phyloP scores from a whole-genome alignment of 208 protist species.

The Leishmania tarentolae region DNA sequence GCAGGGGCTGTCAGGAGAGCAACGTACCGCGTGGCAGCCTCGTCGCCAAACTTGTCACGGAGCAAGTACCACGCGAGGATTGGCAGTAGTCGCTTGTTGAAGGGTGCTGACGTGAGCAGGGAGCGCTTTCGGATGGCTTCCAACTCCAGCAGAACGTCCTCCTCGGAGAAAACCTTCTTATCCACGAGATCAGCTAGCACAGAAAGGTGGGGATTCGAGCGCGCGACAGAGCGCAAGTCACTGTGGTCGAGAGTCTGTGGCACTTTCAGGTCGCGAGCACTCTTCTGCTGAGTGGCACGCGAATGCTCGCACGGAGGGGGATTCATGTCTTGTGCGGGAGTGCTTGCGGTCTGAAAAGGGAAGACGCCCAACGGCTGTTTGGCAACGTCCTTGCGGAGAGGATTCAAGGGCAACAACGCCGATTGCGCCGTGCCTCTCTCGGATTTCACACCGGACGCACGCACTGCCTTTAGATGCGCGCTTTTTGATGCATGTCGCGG shows the following conservation, averaged over 20 bases:
- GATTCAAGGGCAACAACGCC: conserved; percentile 4
- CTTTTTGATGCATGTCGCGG: neutral
- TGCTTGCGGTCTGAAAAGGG: conserved; percentile 5
- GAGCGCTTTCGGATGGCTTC: conserved; percentile 55
- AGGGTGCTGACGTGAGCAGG: conserved; percentile 44
- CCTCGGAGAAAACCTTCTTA: conserved; percentile 47
- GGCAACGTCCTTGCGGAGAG: neutral
- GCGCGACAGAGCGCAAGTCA: conserved; percentile 20
- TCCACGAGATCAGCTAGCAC: conserved; percentile 43
- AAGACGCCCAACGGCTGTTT: conserved; percentile 5
- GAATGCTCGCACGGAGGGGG: neutral
- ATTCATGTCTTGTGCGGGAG: neutral
- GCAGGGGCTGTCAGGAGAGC: conserved; percentile 16
- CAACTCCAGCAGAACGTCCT: conserved; percentile 46
- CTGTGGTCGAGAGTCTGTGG: neutral
- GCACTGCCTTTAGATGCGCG: neutral
- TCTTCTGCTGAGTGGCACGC: neutral
- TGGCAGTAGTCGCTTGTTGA: conserved; percentile 45
- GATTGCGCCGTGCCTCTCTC: neutral
- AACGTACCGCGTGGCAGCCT: conserved; percentile 31
- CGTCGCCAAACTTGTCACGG: conserved; percentile 39
- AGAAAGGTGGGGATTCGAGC: conserved; percentile 42
- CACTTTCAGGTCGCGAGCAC: neutral
- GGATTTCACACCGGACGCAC: neutral
- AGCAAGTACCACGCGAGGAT: conserved; percentile 52